Evolutionary conservation across 2,329 filamentous ascomycete genomes (phyloP).

Genomic region (Teratosphaeria gauchensis): DNA sequence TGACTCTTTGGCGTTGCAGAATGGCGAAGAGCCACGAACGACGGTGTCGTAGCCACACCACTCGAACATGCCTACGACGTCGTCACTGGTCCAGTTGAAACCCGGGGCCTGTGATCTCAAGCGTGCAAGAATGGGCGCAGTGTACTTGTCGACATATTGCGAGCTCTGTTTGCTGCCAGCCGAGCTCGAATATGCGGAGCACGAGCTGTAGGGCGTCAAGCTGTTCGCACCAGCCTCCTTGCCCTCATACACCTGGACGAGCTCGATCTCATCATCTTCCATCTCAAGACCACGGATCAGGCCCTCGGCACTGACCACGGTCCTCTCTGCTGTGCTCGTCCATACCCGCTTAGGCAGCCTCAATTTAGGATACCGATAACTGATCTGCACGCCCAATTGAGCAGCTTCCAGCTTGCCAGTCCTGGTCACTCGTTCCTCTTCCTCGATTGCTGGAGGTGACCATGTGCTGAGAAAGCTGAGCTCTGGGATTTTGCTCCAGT

Average conservation of each 20-base stretch:
- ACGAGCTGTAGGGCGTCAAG: slow-evolving; percentile 56
- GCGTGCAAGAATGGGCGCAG: slow-evolving; percentile 50
- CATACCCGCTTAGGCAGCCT: slow-evolving; percentile 47
- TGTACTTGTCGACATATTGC: slow-evolving; percentile 42
- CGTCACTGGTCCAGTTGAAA: slow-evolving; percentile 55
- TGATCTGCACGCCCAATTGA: slow-evolving; percentile 48
- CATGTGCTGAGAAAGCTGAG: slow-evolving; percentile 49
- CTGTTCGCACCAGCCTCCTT: slow-evolving; percentile 49
- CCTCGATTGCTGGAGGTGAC: slow-evolving; percentile 43
- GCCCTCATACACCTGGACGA: slow-evolving; percentile 48
- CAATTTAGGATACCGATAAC: slow-evolving; percentile 49
- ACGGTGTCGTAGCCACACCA: slow-evolving; percentile 64
- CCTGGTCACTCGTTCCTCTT: slow-evolving; percentile 51
- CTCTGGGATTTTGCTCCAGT: slow-evolving; percentile 48
- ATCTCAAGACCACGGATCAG: slow-evolving; percentile 49
- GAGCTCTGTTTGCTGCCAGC: slow-evolving; percentile 44
- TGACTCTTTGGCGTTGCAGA: slow-evolving; percentile 44
- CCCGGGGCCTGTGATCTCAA: slow-evolving; percentile 43
- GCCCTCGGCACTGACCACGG: slow-evolving; percentile 47
- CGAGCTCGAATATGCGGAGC: slow-evolving; percentile 51
- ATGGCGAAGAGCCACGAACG: slow-evolving; percentile 51
- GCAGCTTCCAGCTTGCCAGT: slow-evolving; percentile 53
- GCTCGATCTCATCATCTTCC: slow-evolving; percentile 42
- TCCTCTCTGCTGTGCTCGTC: slow-evolving; percentile 55
- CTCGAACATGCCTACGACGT: slow-evolving; percentile 58